A percentile compares a stretch with the other conserved stretches of the same genome.
These are phyloP conservation scores for Microdochium nivale DNA, from an alignment of 2,329 filamentous ascomycete genomes.

Conservation along the genomic window DNA sequence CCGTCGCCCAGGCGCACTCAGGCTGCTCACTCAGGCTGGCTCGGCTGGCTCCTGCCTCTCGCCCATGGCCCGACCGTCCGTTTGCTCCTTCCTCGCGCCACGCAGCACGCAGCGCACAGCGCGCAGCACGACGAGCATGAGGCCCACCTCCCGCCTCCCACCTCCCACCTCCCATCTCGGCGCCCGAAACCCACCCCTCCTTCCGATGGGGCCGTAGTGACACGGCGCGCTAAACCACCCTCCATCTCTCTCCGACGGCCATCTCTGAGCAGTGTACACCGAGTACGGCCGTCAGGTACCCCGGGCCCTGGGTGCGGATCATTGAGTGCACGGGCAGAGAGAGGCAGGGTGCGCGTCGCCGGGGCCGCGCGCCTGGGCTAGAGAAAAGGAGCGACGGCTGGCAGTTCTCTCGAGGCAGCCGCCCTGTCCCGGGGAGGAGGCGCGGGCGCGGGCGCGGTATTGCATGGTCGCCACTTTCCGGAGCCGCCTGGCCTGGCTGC, in stretches of 20 bases:
- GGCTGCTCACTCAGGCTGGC: too few relatives aligned
- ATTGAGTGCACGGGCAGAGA: background rate
- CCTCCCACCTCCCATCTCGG: background rate
- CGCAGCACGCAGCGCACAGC: background rate
- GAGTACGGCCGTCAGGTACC: too few relatives aligned
- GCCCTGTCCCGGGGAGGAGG: background rate
- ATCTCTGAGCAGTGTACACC: too few relatives aligned
- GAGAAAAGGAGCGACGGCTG: background rate
- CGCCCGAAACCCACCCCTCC: background rate
- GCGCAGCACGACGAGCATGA: too few relatives aligned
- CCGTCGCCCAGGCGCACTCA: too few relatives aligned
- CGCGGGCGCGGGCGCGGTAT: too few relatives aligned
- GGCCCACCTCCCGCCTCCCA: too few relatives aligned
- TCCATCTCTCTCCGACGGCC: background rate
- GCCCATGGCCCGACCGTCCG: background rate
- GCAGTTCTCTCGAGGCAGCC: background rate
- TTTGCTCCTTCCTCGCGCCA: background rate
- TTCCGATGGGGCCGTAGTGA: slow-evolving; percentile 1
- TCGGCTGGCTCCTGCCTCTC: background rate
- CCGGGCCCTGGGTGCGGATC: background rate
- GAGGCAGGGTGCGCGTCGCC: background rate
- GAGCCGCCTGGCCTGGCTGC: background rate
- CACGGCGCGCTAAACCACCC: background rate
- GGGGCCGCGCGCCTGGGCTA: background rate
- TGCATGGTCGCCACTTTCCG: background rate